Evolutionary conservation across 1,284 basidiomycete genomes (phyloP).

Genomic region (Inonotus obliquus): DNA sequence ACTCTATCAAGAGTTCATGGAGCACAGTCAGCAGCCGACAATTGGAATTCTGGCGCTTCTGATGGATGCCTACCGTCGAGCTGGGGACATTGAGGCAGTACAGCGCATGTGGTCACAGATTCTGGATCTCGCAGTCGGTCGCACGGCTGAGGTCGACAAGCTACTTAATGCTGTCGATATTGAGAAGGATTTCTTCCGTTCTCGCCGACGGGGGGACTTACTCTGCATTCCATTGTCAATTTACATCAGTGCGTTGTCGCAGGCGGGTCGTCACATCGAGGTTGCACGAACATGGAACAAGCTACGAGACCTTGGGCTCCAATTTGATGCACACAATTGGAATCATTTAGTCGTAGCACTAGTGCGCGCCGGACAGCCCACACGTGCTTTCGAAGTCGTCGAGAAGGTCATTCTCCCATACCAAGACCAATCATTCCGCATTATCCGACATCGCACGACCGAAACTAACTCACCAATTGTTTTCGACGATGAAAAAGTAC

Average conservation of each 20-base stretch:
- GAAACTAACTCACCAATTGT: slow-evolving; percentile 43
- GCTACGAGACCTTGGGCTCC: slow-evolving; percentile 66
- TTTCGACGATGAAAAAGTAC: slow-evolving; percentile 34
- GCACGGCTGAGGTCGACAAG: slow-evolving; percentile 33
- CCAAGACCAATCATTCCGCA: slow-evolving; percentile 33
- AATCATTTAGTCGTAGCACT: slow-evolving; percentile 80
- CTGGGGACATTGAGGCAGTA: slow-evolving; percentile 53
- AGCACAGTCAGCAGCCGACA: slow-evolving; percentile 45
- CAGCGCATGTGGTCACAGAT: slow-evolving; percentile 70
- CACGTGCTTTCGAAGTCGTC: slow-evolving; percentile 79
- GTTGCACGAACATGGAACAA: slow-evolving; percentile 68
- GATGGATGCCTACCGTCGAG: slow-evolving; percentile 72
- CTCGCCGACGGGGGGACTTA: slow-evolving; percentile 44
- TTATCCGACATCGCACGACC: slow-evolving; percentile 31
- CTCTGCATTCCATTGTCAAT: slow-evolving; percentile 83
- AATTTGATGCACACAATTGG: slow-evolving; percentile 91
- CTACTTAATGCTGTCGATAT: slow-evolving; percentile 26
- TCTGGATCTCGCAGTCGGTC: slow-evolving; percentile 44
- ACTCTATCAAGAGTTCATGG: slow-evolving; percentile 52
- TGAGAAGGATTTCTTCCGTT: slow-evolving; percentile 20
- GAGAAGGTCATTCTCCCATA: slow-evolving; percentile 76
- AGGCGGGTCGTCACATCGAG: slow-evolving; percentile 55
- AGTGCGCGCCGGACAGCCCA: slow-evolving; percentile 72
- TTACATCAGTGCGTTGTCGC: slow-evolving; percentile 74
- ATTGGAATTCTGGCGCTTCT: slow-evolving; percentile 63